Evolutionary conservation across 345 rosid genomes (phyloP), one percentile per base, ranked within the genome.

Genomic region (Brassica carinata): DNA sequence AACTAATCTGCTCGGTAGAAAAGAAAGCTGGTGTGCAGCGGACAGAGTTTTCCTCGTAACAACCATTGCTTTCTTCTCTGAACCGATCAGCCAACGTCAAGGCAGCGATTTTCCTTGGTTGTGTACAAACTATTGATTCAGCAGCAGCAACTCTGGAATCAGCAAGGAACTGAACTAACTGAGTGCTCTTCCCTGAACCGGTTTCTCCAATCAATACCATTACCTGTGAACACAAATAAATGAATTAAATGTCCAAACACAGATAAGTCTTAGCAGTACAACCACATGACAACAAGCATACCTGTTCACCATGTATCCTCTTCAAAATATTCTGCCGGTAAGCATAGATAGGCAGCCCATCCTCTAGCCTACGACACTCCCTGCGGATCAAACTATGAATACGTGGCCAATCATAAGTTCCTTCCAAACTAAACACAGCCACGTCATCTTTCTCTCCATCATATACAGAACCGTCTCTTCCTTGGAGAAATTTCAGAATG

Each of bases 111-210:
- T 91, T 94, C 51, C 98, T 88, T 31, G 98, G 97, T 72, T 92
- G 98, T 62, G 98, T 91, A 81, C 98, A 94, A 31, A 92, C 86
- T 78, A 91, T 86, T 4, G 98, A 83, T 74, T 81, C 87, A 75
- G 77, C 55, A 26, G 85, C 81, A 70, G 87, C 89, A n/a, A 92
- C 67, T 43, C 92, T 92, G 19, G 98, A 91, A 85, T 94, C 98
- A 84, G 91, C 89, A 69, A 94, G 94, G 84, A 84, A 94, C 82
- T 94, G 98, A 77, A 87, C 94, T 85, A 94, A 69, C 85, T 94
- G 97, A 13, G 98, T 94, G 79, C 98, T 94, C 83, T 94, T 94
- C 34, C 98, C 98, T 6, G 97, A 94, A 79, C 98, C 98, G 33
- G 98, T 94, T 87, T 94, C 97, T 81, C 98, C 98, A 80, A 87